Conservation (phyloP, 805 yeast species). For the Metschnikowia borealis region DNA sequence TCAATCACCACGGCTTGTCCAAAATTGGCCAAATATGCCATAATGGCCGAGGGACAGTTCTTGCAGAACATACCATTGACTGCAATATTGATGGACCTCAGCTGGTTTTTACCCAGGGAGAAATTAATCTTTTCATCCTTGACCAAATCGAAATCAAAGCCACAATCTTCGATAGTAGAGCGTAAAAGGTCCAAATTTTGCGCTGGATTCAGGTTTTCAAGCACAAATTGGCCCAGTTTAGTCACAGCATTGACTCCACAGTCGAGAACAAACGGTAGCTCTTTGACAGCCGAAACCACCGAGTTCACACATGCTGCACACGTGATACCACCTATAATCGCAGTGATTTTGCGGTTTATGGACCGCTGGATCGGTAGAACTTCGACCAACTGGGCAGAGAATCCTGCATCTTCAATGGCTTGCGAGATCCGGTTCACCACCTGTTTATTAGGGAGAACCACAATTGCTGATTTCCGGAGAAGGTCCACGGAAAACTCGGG, state of each 20-base stretch:
- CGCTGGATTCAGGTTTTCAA: constrained; percentile 38
- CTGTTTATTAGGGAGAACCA: constrained; percentile 50
- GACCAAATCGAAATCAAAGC: constrained; percentile 57
- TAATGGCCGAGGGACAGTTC: constrained; percentile 60
- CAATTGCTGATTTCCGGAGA: constrained; percentile 50
- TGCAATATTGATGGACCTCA: constrained; percentile 54
- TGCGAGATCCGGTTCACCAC: constrained; percentile 31
- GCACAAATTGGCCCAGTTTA: constrained; percentile 58
- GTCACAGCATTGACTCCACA: constrained; percentile 54
- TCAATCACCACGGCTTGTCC: constrained; percentile 57
- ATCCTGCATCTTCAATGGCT: constrained; percentile 30
- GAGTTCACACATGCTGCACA: constrained; percentile 69
- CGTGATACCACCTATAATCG: constrained; percentile 69
- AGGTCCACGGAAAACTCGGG: constrained; percentile 47
- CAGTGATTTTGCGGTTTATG: constrained; percentile 48
- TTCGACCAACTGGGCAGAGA: constrained; percentile 51
- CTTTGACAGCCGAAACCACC: constrained; percentile 43
- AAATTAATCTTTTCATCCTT: constrained; percentile 42
- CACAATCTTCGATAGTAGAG: constrained; percentile 58
- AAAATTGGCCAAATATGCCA: constrained; percentile 43
- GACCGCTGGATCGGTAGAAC: constrained; percentile 54
- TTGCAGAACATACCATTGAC: constrained; percentile 68
- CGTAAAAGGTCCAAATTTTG: constrained; percentile 37
- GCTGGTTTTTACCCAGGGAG: constrained; percentile 43
- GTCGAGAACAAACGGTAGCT: constrained; percentile 50